A percentile compares a stretch with the other conserved stretches of the same genome.
Conservation (phyloP, 495 filamentous ascomycete species). For the Penicillium samsonianum region DNA sequence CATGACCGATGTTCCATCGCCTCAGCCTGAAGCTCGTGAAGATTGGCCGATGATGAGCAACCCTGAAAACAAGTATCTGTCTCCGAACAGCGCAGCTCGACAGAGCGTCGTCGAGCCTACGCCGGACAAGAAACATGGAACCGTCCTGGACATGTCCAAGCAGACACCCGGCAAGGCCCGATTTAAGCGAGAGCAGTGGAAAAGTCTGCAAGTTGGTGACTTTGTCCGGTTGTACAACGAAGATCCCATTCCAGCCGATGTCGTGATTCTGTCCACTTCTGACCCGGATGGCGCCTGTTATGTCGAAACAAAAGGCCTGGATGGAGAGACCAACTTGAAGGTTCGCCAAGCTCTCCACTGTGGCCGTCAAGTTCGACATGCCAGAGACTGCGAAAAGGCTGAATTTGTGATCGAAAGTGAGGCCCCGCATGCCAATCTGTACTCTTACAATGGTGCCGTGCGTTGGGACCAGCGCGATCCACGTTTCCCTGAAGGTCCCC, state of each 20-base stretch:
- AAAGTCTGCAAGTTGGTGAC: slow-evolving; percentile 92
- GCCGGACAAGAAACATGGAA: slow-evolving; percentile 56
- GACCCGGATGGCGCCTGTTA: slow-evolving; percentile 95
- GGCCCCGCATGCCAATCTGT: slow-evolving; percentile 87
- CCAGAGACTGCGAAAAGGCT: slow-evolving; percentile 84
- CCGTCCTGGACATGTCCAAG: slow-evolving; percentile 62
- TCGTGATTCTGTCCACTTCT: slow-evolving; percentile 94
- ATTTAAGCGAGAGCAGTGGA: slow-evolving; percentile 95
- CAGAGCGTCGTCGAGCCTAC: slow-evolving; percentile 33
- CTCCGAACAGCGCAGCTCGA: slow-evolving; percentile 37
- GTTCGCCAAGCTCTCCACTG: slow-evolving; percentile 89
- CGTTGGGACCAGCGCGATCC: slow-evolving; percentile 79
- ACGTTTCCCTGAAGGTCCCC: slow-evolving; percentile 56
- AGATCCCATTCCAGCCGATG: slow-evolving; percentile 92
- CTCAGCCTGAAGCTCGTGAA: slow-evolving; percentile 56
- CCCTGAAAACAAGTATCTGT: slow-evolving; percentile 31
- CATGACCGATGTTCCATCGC: slow-evolving; percentile 94
- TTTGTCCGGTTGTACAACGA: slow-evolving; percentile 96
- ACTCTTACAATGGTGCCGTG: slow-evolving; percentile 86
- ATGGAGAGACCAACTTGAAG: slow-evolving; percentile 98
- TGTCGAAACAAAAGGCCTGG: slow-evolving; percentile 96
- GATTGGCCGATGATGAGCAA: slow-evolving; percentile 36
- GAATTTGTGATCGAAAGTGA: slow-evolving; percentile 92
- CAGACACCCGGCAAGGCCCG: slow-evolving; percentile 62
- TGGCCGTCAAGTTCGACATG: slow-evolving; percentile 81